Base-by-base conservation (phyloP, 371 early-diverging fungal species). In the Capniomyces stellatus region DNA sequence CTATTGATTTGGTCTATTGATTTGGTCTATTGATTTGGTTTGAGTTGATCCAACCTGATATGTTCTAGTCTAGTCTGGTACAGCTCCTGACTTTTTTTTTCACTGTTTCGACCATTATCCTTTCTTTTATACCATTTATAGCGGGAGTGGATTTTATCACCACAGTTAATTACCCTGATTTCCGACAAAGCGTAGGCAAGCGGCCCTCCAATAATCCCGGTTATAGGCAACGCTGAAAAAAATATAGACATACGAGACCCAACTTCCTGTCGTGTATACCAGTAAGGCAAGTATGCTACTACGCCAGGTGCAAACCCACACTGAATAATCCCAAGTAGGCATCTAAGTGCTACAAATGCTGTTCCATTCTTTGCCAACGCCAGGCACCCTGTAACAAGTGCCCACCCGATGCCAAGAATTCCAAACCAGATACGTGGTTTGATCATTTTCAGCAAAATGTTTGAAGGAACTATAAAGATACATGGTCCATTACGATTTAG, bases 371-470 rank as follows among this genome's bases (percentile, higher is more conserved):
- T 70, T 29, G 60, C 64, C 29, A 65, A 67, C 0, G 73, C 74
- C 57, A 74, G 52, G 24, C 58, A 62, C 1, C 56, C 61, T 27
- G 66, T 66, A 41, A 66, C 39, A n/a, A 75, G 29, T 18, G 77
- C 76, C 83, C 82, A 83, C 28, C 63, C 58, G 27, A 81, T 25
- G 60, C 77, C 76, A 21, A 81, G 70, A 18, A 78, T 66, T 2
- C 83, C 77, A 41, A 90, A 77, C 89, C 85, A 82, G 27, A 58
- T 54, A 22, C 72, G 72, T 4, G 87, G 78, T 6, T 77, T 74
- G 43, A 81, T 55, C 2, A 55, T 63, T 48, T 84, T 81, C n/a
- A 82, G 62, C 19, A 75, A 22, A 46, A 74, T 57, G 62, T 82
- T 80, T 18, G 77, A 75, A 1, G 80, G 82, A 25, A 31, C 48